Percentiles rank a stretch among this genome's conserved stretches.
phyloP scores from a whole-genome alignment of 352 stramenopile species.

The Hyaloperonospora brassicae region DNA sequence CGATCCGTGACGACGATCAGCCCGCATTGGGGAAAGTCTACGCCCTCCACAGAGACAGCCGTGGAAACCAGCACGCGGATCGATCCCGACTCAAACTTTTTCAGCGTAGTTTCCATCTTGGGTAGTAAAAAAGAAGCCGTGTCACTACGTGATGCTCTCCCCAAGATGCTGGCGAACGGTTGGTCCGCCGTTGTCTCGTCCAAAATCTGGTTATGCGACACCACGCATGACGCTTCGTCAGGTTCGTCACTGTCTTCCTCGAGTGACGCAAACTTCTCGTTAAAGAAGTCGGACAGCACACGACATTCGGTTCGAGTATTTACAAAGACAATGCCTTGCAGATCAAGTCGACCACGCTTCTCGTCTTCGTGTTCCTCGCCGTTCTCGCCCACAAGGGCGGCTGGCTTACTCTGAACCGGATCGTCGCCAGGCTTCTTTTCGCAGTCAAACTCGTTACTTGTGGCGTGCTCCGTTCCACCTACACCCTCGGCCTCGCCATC shows the following conservation, averaged over 20 bases:
- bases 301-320: constrained; percentile 74
- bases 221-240: constrained; percentile 17
- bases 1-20: constrained; percentile 59
- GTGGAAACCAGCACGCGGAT: constrained; percentile 66
- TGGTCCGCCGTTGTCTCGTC: constrained; percentile 9
- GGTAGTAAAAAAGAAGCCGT: constrained; percentile 50
- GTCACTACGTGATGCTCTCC: constrained; percentile 41
- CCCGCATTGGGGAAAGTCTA: constrained; percentile 71
- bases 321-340: constrained; percentile 84
- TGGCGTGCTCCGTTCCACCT: constrained; percentile 15
- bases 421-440: constrained; percentile 22
- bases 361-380: constrained; percentile 1
- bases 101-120: constrained; percentile 48
- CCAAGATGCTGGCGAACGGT: constrained; percentile 59
- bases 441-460: constrained; percentile 21
- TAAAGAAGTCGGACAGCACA: constrained; percentile 71
- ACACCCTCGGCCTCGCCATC: constrained; percentile 19
- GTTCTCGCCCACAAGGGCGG: not conserved
- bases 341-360: constrained; percentile 8
- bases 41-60: constrained; percentile 64
- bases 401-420: not conserved
- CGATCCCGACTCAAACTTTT: constrained; percentile 45
- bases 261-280: constrained; percentile 38
- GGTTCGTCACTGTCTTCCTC: constrained; percentile 3
- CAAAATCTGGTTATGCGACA: constrained; percentile 5